phyloP scores from a whole-genome alignment of 495 filamentous ascomycete genomes.

The Pyrenula aspistea region DNA sequence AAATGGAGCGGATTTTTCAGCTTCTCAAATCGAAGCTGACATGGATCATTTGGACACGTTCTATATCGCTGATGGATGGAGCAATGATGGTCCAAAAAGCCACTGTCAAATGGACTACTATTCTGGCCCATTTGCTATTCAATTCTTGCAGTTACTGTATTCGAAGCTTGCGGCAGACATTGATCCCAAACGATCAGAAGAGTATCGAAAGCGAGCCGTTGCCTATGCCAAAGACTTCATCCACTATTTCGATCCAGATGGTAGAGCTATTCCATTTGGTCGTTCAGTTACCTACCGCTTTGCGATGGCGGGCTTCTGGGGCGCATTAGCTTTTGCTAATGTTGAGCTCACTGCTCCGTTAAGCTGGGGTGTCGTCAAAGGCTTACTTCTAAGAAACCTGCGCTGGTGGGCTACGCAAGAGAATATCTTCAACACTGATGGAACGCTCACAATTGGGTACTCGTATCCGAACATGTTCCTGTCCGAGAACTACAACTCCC shows the following conservation, averaged over 20 bases:
- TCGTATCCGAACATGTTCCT: conserved; percentile 70
- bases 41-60: conserved; percentile 69
- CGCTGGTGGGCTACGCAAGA: conserved; percentile 67
- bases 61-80: conserved; percentile 69
- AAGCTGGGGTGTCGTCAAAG: conserved; percentile 68
- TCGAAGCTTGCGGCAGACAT: conserved; percentile 57
- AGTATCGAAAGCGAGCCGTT: conserved; percentile 55
- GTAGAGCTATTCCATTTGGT: conserved; percentile 61
- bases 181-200: conserved; percentile 53
- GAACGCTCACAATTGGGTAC: conserved; percentile 66
- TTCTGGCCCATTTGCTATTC: conserved; percentile 69
- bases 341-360: conserved; percentile 58
- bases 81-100: conserved; percentile 64
- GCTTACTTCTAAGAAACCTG: conserved; percentile 59
- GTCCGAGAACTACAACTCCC: conserved; percentile 73
- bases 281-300: conserved; percentile 68
- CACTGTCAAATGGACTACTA: conserved; percentile 78
- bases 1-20: conserved; percentile 54
- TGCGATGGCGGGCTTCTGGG: conserved; percentile 76
- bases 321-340: conserved; percentile 60
- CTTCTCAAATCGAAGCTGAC: conserved; percentile 55
- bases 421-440: conserved; percentile 61
- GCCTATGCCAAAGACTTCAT: conserved; percentile 56
- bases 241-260: conserved; percentile 60
- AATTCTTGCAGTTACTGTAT: conserved; percentile 66